These are phyloP conservation scores for Hypoxylon sp. DNA, from an alignment of 2,329 filamentous ascomycete species.

Conservation along the genomic window DNA sequence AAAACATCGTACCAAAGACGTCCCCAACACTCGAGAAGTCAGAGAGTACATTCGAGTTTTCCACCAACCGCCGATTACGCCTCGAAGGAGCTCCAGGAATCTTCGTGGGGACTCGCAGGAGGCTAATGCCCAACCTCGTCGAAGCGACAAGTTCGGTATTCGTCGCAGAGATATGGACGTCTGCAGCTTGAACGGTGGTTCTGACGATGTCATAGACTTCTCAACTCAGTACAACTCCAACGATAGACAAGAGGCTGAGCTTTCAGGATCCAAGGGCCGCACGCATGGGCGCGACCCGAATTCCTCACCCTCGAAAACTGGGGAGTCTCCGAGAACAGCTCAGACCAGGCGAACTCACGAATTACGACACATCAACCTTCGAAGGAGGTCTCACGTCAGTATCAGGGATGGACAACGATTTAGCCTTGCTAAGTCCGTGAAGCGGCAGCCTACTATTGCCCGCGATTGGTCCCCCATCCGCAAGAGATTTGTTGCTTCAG, in stretches of 20 bases:
- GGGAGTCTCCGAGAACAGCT: slow-evolving; percentile 16
- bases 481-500: slow-evolving; percentile 77
- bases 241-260: slow-evolving; percentile 24
- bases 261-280: slow-evolving; percentile 17
- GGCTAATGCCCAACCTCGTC: slow-evolving; percentile 18
- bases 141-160: slow-evolving; percentile 23
- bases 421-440: slow-evolving; percentile 68
- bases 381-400: slow-evolving; percentile 68
- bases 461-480: slow-evolving; percentile 78
- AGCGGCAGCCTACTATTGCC: slow-evolving; percentile 76
- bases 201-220: slow-evolving; percentile 52
- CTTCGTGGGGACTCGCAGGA: slow-evolving; percentile 24
- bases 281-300: slow-evolving; percentile 22
- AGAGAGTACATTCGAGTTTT: slow-evolving; percentile 53
- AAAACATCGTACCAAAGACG: slow-evolving; percentile 32
- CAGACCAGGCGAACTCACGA: slow-evolving; percentile 44
- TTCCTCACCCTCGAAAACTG: slow-evolving; percentile 12
- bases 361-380: slow-evolving; percentile 60
- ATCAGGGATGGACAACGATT: slow-evolving; percentile 65
- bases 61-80: slow-evolving; percentile 50
- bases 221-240: slow-evolving; percentile 43
- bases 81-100: slow-evolving; percentile 49
- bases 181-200: slow-evolving; percentile 53
- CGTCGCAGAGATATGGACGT: slow-evolving; percentile 45
- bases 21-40: slow-evolving; percentile 51